Conservation (phyloP, 306 rosid genomes). For the Pyrus bretschneideri region DNA sequence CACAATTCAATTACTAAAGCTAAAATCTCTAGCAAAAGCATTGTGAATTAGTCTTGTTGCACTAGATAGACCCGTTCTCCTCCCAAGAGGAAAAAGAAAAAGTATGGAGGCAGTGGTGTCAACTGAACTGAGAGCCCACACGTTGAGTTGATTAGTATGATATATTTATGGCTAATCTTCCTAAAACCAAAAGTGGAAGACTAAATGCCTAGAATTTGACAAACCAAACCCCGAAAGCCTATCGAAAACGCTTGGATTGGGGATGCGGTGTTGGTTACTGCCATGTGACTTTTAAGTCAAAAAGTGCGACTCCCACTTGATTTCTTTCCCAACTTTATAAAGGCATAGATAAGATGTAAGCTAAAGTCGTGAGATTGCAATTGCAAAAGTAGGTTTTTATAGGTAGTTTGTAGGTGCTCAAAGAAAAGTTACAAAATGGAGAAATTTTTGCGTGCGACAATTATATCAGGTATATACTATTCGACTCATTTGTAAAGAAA, state of each 20-base stretch:
- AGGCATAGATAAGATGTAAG: background rate
- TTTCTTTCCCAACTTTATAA: background rate
- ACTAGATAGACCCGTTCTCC: background rate
- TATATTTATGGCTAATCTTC: background rate
- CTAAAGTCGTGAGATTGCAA: background rate
- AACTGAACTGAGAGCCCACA: background rate
- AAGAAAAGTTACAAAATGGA: background rate
- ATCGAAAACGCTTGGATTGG: background rate
- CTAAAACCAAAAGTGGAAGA: conserved; percentile 4
- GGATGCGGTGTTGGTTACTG: background rate
- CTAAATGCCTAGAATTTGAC: background rate
- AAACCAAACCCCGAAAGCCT: background rate
- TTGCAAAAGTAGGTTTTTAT: background rate
- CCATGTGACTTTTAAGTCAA: conserved; percentile 5
- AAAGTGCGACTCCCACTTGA: conserved; percentile 2
- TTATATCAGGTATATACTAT: no score
- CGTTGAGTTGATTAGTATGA: background rate
- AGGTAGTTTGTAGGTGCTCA: background rate
- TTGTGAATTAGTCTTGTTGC: background rate
- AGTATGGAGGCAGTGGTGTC: background rate
- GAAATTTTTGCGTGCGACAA: background rate
- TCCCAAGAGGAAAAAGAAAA: background rate
- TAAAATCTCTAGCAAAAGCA: background rate
- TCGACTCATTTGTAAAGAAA: no score
- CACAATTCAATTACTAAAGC: background rate